Conservation (phyloP, 1,284 basidiomycete species). For the Heterobasidion occidentale region DNA sequence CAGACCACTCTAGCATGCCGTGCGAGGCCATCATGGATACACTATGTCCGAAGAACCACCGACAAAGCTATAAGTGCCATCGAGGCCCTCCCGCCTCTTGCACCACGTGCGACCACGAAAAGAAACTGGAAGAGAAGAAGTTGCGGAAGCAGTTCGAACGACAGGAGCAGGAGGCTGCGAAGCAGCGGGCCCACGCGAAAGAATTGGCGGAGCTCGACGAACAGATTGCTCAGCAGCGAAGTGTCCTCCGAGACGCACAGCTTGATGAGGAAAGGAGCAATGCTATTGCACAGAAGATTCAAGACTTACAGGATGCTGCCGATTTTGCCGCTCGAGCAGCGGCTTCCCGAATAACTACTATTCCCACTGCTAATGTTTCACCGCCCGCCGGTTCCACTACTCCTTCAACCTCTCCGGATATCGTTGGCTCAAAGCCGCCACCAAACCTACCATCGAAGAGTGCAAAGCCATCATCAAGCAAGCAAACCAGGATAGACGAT, state of each 20-base stretch:
- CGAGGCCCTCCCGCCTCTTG: conserved; percentile 23
- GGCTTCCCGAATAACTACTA: not conserved
- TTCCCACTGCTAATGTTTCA: not conserved
- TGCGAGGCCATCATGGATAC: conserved; percentile 25
- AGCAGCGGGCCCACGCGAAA: conserved; percentile 22
- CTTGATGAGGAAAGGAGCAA: conserved; percentile 19
- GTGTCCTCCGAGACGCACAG: conserved; percentile 21
- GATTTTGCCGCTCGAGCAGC: not conserved
- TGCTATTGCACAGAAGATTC: conserved; percentile 22
- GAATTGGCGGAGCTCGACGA: conserved; percentile 25
- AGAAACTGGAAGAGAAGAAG: conserved; percentile 23
- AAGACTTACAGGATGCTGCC: conserved; percentile 22
- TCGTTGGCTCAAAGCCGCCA: not conserved
- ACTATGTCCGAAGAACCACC: conserved; percentile 29
- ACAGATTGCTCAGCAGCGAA: conserved; percentile 14
- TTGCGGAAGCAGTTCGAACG: conserved; percentile 20
- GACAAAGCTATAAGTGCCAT: conserved; percentile 26
- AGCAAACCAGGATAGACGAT: not conserved
- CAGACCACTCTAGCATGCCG: conserved; percentile 37
- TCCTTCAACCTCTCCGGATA: not conserved
- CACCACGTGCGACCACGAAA: conserved; percentile 21
- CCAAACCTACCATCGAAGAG: not conserved
- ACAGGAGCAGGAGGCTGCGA: conserved; percentile 25
- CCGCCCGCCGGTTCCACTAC: not conserved
- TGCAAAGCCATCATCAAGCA: not conserved